Evolutionary conservation across 1,284 basidiomycete genomes (phyloP).

Genomic region (Microbotryum intermedium): DNA sequence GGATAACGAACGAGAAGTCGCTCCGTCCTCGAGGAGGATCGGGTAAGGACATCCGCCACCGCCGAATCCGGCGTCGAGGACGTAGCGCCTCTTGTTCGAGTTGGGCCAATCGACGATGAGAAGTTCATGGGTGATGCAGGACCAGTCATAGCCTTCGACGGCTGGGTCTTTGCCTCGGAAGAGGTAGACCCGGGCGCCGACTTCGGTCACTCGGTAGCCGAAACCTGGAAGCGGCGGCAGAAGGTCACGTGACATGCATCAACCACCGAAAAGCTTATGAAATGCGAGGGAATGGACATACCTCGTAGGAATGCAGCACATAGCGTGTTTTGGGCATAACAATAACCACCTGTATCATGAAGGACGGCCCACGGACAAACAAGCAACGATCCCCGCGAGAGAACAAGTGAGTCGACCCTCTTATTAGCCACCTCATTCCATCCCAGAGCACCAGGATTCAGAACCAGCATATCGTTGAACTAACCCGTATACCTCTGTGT

Average conservation of each 20-base stretch:
- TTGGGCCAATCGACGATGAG: conserved; percentile 22
- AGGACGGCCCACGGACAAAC: too few species aligned
- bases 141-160: conserved; percentile 15
- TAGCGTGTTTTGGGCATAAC: conserved; percentile 13
- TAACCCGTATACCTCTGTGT: too few species aligned
- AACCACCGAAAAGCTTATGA: too few species aligned
- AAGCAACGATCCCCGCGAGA: too few species aligned
- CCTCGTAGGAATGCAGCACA: conserved; percentile 15
- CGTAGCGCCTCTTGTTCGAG: background rate
- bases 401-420: too few species aligned
- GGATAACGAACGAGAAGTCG: conserved; percentile 11
- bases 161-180: conserved; percentile 21
- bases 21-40: conserved; percentile 15
- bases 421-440: too few species aligned
- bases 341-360: conserved; percentile 8
- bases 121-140: conserved; percentile 10
- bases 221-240: conserved; percentile 8
- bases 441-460: too few species aligned
- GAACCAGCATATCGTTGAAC: too few species aligned
- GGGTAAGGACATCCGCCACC: conserved; percentile 10
- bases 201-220: conserved; percentile 19
- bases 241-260: too few species aligned
- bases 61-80: conserved; percentile 12
- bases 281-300: background rate
- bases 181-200: conserved; percentile 19